A percentile compares a stretch with the other conserved stretches of the same genome.
Conservation (phyloP, 1,139 yeast species). For the Zygosaccharomyces sapae region DNA sequence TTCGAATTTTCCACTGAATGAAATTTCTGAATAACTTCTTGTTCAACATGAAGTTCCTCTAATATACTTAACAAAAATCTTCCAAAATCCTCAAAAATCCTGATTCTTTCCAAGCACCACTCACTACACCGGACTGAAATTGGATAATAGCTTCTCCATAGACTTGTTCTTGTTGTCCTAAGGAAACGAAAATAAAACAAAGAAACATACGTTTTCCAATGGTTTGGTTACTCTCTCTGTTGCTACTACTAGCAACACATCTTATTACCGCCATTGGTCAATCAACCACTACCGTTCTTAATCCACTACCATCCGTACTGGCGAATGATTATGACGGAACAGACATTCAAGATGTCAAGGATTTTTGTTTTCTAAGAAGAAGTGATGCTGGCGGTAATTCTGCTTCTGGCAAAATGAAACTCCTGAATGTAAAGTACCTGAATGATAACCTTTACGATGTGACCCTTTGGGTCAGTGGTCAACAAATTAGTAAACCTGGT, state of each 20-base stretch:
- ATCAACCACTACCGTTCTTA: background rate
- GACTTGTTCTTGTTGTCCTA: background rate
- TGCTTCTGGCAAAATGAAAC: background rate
- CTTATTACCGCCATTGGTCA: background rate
- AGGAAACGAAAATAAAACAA: background rate
- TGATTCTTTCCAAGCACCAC: background rate
- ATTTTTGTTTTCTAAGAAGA: background rate
- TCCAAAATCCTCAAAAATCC: background rate
- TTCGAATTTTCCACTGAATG: background rate
- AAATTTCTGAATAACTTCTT: background rate
- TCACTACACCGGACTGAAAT: background rate
- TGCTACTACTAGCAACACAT: background rate
- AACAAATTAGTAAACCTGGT: background rate
- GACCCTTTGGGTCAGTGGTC: background rate
- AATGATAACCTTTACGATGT: background rate
- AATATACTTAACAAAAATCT: background rate
- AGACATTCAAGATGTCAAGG: background rate
- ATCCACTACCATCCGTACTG: background rate
- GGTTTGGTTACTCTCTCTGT: background rate
- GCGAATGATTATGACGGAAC: background rate
- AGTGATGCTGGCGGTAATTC: background rate
- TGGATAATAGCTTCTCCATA: background rate
- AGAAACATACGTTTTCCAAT: background rate
- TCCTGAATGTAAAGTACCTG: background rate
- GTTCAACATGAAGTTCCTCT: too few relatives aligned